phyloP scores from a whole-genome alignment of 2,329 filamentous ascomycete species.

The Ilyonectria robusta region DNA sequence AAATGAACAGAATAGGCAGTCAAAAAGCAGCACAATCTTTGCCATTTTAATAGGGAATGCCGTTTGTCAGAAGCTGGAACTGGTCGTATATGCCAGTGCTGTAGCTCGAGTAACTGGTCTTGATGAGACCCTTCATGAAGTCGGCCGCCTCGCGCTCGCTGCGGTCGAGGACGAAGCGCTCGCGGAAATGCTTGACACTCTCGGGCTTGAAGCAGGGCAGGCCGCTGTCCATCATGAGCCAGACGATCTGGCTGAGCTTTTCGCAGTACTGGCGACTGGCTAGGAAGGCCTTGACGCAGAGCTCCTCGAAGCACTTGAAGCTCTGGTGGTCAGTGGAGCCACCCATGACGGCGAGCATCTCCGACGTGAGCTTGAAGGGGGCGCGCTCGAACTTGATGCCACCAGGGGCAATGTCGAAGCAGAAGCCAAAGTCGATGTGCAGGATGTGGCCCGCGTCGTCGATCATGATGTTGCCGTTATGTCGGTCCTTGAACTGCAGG shows the following conservation, averaged over 20 bases:
- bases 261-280: conserved; percentile 88
- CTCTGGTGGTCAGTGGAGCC: conserved; percentile 86
- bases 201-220: conserved; percentile 98
- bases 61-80: conserved; percentile 97
- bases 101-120: conserved; percentile 91
- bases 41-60: conserved; percentile 84
- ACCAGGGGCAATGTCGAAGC: conserved; percentile 97
- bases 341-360: conserved; percentile 99
- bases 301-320: conserved; percentile 96
- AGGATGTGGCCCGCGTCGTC: conserved; percentile 97
- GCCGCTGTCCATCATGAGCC: conserved; percentile 95
- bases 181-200: conserved; percentile 91
- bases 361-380: conserved; percentile 96
- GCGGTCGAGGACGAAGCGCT: conserved; percentile 93
- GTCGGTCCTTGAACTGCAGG: conserved; percentile 98
- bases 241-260: conserved; percentile 90
- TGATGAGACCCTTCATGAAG: conserved; percentile 90
- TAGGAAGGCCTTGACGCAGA: conserved; percentile 95
- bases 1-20: conserved; percentile 3
- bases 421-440: conserved; percentile 99
- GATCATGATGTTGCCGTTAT: conserved; percentile 99
- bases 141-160: conserved; percentile 94
- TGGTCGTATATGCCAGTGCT: conserved; percentile 97
- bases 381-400: conserved; percentile 98
- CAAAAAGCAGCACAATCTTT: neutral